Evolutionary conservation across 129 eudicot species (phyloP).

Genomic region (Chrysanthemum makinoi): DNA sequence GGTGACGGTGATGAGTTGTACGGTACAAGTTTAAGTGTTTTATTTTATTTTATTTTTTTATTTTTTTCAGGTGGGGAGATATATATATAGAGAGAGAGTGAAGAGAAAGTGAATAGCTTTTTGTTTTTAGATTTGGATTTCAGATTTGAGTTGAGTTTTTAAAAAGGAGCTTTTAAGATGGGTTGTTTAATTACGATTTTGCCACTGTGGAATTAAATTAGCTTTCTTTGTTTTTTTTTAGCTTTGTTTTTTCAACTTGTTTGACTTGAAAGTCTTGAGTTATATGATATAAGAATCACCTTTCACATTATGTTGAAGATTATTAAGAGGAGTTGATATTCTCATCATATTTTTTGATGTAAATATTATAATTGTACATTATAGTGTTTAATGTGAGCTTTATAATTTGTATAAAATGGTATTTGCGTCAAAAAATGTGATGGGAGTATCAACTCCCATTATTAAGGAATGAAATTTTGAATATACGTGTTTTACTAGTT

Average conservation of each 20-base stretch:
- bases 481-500: too few species aligned
- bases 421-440: too few species aligned
- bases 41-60: not conserved
- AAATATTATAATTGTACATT: too few species aligned
- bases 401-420: too few species aligned
- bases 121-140: conserved; percentile 32
- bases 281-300: too few species aligned
- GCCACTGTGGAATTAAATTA: conserved; percentile 13
- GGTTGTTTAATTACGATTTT: not conserved
- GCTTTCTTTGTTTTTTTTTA: not conserved
- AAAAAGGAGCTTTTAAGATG: conserved; percentile 12
- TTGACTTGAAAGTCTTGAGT: not conserved
- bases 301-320: too few species aligned
- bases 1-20: conserved; percentile 23
- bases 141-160: conserved; percentile 28
- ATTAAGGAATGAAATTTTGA: too few species aligned
- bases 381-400: too few species aligned
- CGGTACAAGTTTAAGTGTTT: conserved; percentile 19
- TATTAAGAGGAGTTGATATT: too few species aligned
- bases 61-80: not conserved
- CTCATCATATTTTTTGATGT: too few species aligned
- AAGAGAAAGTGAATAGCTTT: conserved; percentile 26
- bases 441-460: too few species aligned
- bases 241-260: conserved; percentile 12
- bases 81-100: conserved; percentile 17